Conservation (phyloP, 1,284 basidiomycete genomes). For the Trichosporon ovoides region DNA sequence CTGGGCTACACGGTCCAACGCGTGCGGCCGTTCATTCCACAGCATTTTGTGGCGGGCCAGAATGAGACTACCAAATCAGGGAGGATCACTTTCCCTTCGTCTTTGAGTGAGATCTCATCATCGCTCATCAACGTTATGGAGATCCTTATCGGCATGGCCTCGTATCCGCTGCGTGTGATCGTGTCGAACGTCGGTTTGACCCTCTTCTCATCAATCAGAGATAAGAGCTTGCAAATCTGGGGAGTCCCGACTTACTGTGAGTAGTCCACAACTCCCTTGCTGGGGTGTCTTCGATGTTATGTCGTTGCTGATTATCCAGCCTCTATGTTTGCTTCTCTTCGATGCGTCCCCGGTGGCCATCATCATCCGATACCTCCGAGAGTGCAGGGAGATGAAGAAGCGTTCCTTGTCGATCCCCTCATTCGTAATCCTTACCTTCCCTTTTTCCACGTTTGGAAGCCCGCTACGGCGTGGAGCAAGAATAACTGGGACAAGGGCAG, state of each 20-base stretch:
- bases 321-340: slow-evolving; percentile 64
- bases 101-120: neutral
- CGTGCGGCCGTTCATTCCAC: slow-evolving; percentile 39
- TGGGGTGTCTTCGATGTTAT: neutral
- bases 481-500: slow-evolving; percentile 45
- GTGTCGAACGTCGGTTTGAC: neutral
- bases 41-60: slow-evolving; percentile 22
- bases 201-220: slow-evolving; percentile 5
- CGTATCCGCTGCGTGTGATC: neutral
- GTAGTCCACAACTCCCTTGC: slow-evolving; percentile 3
- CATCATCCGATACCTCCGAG: slow-evolving; percentile 40
- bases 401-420: slow-evolving; percentile 27
- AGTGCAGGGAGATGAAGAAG: neutral
- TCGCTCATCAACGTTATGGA: neutral
- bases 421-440: slow-evolving; percentile 63
- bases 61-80: neutral
- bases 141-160: neutral
- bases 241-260: slow-evolving; percentile 27
- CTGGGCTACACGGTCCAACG: slow-evolving; percentile 85
- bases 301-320: slow-evolving; percentile 47
- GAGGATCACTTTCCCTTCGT: neutral
- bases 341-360: slow-evolving; percentile 67
- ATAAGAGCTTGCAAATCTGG: slow-evolving; percentile 22
- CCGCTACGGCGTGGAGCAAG: slow-evolving; percentile 62
- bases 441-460: slow-evolving; percentile 92